Evolutionary conservation across 31 red algal species (phyloP).

Genomic region (Odonthalia washingtoniensis): DNA sequence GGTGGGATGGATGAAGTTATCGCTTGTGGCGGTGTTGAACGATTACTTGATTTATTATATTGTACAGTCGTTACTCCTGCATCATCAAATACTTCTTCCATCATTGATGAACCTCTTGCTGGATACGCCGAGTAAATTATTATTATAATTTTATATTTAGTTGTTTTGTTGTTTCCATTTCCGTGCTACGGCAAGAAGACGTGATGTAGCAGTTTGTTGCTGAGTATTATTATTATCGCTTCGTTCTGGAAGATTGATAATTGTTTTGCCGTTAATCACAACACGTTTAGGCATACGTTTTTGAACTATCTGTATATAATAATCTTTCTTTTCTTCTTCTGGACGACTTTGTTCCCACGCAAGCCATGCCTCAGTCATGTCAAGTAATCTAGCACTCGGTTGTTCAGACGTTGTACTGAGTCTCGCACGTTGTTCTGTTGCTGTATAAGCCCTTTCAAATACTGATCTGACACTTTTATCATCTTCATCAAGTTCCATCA

Average conservation of each 20-base stretch:
- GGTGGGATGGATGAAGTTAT: conserved; percentile 24
- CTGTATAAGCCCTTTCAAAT: neutral
- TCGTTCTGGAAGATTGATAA: too few species aligned
- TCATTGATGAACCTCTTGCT: neutral
- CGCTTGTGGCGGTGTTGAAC: conserved; percentile 35
- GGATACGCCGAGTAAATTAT: neutral
- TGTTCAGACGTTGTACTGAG: neutral
- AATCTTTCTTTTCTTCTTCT: neutral
- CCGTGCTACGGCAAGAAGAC: neutral
- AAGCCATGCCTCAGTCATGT: neutral
- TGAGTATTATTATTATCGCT: too few species aligned
- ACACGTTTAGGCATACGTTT: neutral
- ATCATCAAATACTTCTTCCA: too few species aligned
- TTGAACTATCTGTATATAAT: neutral
- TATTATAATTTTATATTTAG: too few species aligned
- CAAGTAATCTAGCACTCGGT: neutral
- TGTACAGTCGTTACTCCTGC: conserved; percentile 44
- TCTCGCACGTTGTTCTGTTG: neutral
- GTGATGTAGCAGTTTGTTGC: too few species aligned
- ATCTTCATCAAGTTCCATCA: neutral
- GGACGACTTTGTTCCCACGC: neutral
- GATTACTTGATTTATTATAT: conserved; percentile 57
- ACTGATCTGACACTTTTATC: neutral
- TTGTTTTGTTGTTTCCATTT: neutral
- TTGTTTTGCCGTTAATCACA: neutral